Evolutionary conservation across 2,329 filamentous ascomycete species (phyloP), one percentile per base, ranked within the genome.

Genomic region (Xylariaceae sp.): DNA sequence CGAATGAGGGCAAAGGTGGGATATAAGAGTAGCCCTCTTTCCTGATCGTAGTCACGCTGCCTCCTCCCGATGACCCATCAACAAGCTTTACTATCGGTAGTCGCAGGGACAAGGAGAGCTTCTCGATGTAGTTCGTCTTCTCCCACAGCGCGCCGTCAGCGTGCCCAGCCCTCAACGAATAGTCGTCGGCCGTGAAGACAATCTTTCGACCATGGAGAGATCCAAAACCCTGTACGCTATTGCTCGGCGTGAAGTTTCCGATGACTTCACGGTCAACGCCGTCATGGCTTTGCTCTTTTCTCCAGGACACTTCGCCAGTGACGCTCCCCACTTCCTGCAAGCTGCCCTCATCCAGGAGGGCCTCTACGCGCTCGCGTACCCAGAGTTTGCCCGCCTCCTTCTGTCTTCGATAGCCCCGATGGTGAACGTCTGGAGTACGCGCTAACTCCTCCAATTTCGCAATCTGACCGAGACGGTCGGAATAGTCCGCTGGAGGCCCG

Each of bases 81-180:
- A 48, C 45, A 11, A 48, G 45, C 31, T 48, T 48, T n/a, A 48
- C 35, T 15, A 48, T 48, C 11, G 45, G 45, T 11, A 48, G 37
- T 2, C 45, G 39, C 31, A 48, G 11, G 16, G 45, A 45, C n/a
- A 48, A 34, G n/a, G 45, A 22, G 4, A 48, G 32, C 17, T 48
- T 48, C 32, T 48, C 45, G 32, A 46, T 37, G 19, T 48, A 48
- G 4, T 45, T 32, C 15, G 45, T 48, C 38, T 48, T 48, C 38
- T 48, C 43, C 19, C 29, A 16, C 19, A 46, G 28, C 8, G 43
- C 45, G 3, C 45, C 45, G 31, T 48, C 45, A 2, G 45, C 45
- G 19, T 48, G 45, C 7, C 45, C 45, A 7, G 45, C 45, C 8
- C 45, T 37, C 4, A 48, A 35, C 9, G 45, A 45, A 18, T 45